These are phyloP conservation scores for Peronospora farinosa DNA, from an alignment of 352 stramenopile species.

Conservation along the genomic window DNA sequence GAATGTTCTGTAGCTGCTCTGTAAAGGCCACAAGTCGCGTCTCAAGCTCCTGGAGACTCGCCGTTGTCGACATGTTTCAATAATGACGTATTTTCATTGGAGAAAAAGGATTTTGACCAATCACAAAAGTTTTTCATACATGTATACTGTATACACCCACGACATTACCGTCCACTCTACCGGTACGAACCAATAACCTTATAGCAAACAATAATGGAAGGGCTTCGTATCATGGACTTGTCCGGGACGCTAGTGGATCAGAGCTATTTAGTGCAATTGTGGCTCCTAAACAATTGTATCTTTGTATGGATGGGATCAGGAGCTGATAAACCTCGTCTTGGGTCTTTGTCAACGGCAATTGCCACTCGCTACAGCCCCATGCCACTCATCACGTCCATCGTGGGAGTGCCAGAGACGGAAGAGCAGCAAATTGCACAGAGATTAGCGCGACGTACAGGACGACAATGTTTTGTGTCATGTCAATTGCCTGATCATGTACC, in stretches of 20 bases:
- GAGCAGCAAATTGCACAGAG: conserved; percentile 80
- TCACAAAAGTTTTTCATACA: background rate
- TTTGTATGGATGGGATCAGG: conserved; percentile 77
- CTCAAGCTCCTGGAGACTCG: conserved; percentile 65
- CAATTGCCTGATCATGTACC: conserved; percentile 65
- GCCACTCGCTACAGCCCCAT: conserved; percentile 73
- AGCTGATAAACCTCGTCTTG: conserved; percentile 33
- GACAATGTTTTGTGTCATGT: conserved; percentile 79
- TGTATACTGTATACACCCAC: background rate
- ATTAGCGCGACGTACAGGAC: conserved; percentile 50
- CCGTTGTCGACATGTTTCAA: conserved; percentile 25
- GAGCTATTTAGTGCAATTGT: conserved; percentile 64
- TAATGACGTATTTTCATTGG: conserved; percentile 1
- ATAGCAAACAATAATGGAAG: conserved; percentile 10
- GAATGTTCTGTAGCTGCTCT: conserved; percentile 77
- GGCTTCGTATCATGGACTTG: conserved; percentile 47
- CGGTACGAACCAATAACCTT: conserved; percentile 9
- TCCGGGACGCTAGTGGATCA: conserved; percentile 57
- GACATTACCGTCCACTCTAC: background rate
- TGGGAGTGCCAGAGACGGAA: conserved; percentile 60
- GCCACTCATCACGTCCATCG: conserved; percentile 67
- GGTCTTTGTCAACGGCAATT: conserved; percentile 67
- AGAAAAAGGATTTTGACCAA: conserved; percentile 2
- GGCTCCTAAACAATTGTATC: conserved; percentile 52
- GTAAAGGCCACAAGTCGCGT: conserved; percentile 71